Evolutionary conservation across 805 yeast genomes (phyloP), one percentile per base, ranked within the genome.

Genomic region (Cyberlindnera mycetangii): DNA sequence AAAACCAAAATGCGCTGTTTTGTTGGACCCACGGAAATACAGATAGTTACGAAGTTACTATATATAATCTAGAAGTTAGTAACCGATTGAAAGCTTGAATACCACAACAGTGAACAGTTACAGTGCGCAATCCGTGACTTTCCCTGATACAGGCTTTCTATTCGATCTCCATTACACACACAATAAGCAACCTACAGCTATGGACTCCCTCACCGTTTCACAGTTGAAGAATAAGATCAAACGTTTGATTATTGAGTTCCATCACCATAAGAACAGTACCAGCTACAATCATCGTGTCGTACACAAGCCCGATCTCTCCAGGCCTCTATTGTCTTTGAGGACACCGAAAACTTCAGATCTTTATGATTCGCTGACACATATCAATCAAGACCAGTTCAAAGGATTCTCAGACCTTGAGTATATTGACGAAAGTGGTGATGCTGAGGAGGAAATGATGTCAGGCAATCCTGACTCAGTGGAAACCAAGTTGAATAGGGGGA

Each of bases 221-320:
- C 59, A 59, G 14, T 48, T 64, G 31, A 61, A 66, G 41, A 67
- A 63, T 52, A 63, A 65, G 40, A 47, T 65, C 25, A 67, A 64
- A 42, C 64, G 66, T 44, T 53, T 61, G 36, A 53, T 55, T 31
- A 64, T 69, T 20, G 67, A 67, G 40, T 68, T 62, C 44, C 60
- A 62, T 18, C 70, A 66, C 42, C 59, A 60, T 33, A 69, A 63
- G 55, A 72, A 74, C 55, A 68, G 67, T 54, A 62, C 65, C 32
- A 56, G 62, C 27, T 56, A 56, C 31, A 67, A 66, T 47, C 70
- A 70, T 2, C 53, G 70, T 16, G 66, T 72, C 6, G 65, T 71
- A 20, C 70, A 69, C 12, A 52, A 66, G 5, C 65, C 60, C 46
- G 60, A 66, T 41, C 53, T 60, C 16, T 56, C 67, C 45, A 64